Evolutionary conservation across 2,329 filamentous ascomycete species (phyloP).

Genomic region (Fusarium solani-melongenae): DNA sequence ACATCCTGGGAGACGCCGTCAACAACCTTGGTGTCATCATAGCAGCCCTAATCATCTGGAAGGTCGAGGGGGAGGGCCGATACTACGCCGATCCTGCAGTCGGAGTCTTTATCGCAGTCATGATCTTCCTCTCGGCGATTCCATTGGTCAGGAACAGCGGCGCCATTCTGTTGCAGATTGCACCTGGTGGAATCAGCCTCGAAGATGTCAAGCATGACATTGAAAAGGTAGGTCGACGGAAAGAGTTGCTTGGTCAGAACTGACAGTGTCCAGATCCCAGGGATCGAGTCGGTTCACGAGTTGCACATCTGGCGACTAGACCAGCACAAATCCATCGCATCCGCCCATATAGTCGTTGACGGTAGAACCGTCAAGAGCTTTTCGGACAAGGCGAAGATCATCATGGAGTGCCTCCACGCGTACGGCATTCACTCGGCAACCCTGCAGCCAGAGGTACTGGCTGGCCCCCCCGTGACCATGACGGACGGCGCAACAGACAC

Average conservation of each 20-base stretch:
- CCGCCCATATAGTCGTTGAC: constrained; percentile 74
- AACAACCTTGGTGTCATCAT: constrained; percentile 83
- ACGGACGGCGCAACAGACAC: constrained; percentile 11
- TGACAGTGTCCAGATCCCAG: constrained; percentile 65
- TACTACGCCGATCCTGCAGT: constrained; percentile 80
- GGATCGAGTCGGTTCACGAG: constrained; percentile 75
- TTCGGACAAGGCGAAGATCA: constrained; percentile 68
- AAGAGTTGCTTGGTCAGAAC: background rate
- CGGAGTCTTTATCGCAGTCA: constrained; percentile 76
- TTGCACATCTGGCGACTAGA: constrained; percentile 80
- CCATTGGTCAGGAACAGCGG: constrained; percentile 72
- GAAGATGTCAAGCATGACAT: constrained; percentile 76
- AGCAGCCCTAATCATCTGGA: constrained; percentile 76
- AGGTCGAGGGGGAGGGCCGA: constrained; percentile 64
- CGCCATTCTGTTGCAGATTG: constrained; percentile 74
- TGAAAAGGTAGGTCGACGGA: constrained; percentile 61
- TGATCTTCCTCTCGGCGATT: constrained; percentile 74
- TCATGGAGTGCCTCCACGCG: constrained; percentile 76
- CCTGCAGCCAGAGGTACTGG: constrained; percentile 70
- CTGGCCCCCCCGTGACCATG: constrained; percentile 19
- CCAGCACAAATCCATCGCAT: constrained; percentile 76
- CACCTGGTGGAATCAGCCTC: constrained; percentile 68
- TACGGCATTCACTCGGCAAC: constrained; percentile 80
- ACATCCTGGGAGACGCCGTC: constrained; percentile 77
- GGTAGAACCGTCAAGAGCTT: constrained; percentile 68